These are phyloP conservation scores for Clitopilus hobsonii DNA, from an alignment of 768 basidiomycete genomes.

Conservation along the genomic window DNA sequence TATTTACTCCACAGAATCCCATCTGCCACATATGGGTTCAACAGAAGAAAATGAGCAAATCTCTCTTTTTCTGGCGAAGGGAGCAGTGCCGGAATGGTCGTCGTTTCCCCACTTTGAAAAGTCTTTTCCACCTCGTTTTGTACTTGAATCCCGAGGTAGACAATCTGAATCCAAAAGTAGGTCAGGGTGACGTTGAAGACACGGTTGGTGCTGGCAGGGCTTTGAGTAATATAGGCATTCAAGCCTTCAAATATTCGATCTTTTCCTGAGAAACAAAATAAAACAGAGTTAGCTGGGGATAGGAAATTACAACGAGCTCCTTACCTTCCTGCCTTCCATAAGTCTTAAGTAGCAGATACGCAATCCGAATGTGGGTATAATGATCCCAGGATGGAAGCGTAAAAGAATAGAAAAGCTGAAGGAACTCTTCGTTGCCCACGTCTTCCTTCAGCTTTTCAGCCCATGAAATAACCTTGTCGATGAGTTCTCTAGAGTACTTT, in stretches of 20 bases:
- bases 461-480: constrained; percentile 32
- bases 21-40: constrained; percentile 37
- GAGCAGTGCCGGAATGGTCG: no score
- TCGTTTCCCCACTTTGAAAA: constrained; percentile 2
- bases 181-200: constrained; percentile 44
- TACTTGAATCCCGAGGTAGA: constrained; percentile 36
- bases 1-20: constrained; percentile 37
- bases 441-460: constrained; percentile 25
- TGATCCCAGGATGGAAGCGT: constrained; percentile 42
- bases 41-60: constrained; percentile 31
- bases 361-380: constrained; percentile 41
- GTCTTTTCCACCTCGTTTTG: neutral
- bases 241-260: constrained; percentile 39
- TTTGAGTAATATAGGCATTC: constrained; percentile 31
- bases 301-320: constrained; percentile 2
- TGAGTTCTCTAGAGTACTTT: constrained; percentile 18
- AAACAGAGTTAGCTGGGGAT: neutral
- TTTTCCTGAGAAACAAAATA: constrained; percentile 24
- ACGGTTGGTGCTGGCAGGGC: constrained; percentile 28
- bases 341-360: constrained; percentile 34
- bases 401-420: constrained; percentile 27
- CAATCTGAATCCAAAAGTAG: constrained; percentile 47
- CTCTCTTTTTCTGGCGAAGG: constrained; percentile 16
- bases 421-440: constrained; percentile 23
- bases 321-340: constrained; percentile 39